A percentile compares a stretch with the other conserved stretches of the same genome.
These are phyloP conservation scores for Glonium stellatum DNA, from an alignment of 495 filamentous ascomycete genomes.

Conservation along the genomic window DNA sequence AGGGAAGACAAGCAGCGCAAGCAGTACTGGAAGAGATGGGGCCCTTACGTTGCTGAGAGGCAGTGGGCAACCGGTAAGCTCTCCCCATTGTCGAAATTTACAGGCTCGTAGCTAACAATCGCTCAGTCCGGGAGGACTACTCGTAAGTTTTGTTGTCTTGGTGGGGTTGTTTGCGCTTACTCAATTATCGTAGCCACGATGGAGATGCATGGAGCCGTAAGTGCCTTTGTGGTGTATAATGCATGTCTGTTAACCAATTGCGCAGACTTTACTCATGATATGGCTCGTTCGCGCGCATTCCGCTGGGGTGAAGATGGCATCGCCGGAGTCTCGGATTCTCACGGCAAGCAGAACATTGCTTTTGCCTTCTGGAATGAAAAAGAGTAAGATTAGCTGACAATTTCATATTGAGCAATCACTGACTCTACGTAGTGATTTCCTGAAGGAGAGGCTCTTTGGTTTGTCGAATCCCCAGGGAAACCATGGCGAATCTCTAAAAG, in stretches of 20 bases:
- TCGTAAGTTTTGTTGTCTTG: conserved; percentile 48
- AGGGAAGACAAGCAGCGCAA: conserved; percentile 71
- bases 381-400: conserved; percentile 54
- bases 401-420: conserved; percentile 5
- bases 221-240: conserved; percentile 32
- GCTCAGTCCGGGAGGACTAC: conserved; percentile 86
- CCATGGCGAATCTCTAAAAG: conserved; percentile 93
- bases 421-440: conserved; percentile 56
- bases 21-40: conserved; percentile 96
- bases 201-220: conserved; percentile 94
- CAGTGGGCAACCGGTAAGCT: conserved; percentile 82
- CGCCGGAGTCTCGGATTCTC: conserved; percentile 87
- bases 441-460: conserved; percentile 92
- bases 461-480: conserved; percentile 93
- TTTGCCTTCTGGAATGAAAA: conserved; percentile 98
- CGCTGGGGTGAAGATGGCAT: conserved; percentile 98
- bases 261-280: conserved; percentile 85
- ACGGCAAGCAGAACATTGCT: conserved; percentile 82
- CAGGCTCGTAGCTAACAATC: conserved; percentile 14
- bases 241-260: conserved; percentile 7
- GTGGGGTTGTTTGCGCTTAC: conserved; percentile 17
- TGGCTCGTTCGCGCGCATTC: conserved; percentile 78
- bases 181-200: conserved; percentile 45
- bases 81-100: conserved; percentile 2
- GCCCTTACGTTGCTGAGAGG: conserved; percentile 66